These are phyloP conservation scores for Echinosophora koreensis DNA, from an alignment of 306 rosid genomes.

Conservation along the genomic window DNA sequence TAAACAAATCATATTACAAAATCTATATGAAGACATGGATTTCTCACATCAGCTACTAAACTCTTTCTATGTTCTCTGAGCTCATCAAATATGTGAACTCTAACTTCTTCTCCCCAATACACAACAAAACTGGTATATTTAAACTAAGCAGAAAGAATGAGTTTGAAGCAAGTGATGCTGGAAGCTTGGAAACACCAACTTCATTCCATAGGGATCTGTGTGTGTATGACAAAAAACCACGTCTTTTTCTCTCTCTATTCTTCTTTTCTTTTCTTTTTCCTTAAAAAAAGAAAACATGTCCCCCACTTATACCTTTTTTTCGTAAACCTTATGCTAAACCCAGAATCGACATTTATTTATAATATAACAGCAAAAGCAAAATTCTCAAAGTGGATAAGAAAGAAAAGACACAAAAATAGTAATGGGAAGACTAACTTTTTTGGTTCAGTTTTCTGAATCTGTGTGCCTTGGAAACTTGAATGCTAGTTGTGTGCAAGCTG, in stretches of 20 bases:
- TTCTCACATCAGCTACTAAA: conserved; percentile 40
- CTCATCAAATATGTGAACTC: background rate
- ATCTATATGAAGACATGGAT: conserved; percentile 19
- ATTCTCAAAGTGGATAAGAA: conserved; percentile 10
- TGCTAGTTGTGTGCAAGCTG: conserved; percentile 39
- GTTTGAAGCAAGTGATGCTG: conserved; percentile 54
- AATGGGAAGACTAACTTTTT: conserved; percentile 34
- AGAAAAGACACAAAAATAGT: conserved; percentile 21
- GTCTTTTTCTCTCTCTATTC: conserved; percentile 38
- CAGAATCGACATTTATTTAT: conserved; percentile 21
- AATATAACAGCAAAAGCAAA: background rate
- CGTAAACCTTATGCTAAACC: conserved; percentile 55
- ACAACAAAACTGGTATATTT: conserved; percentile 63
- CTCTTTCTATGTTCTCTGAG: conserved; percentile 39
- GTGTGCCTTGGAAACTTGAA: conserved; percentile 22
- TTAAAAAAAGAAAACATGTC: background rate
- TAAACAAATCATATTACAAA: conserved; percentile 59
- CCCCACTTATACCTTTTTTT: background rate
- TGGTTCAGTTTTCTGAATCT: background rate
- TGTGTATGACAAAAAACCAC: conserved; percentile 56
- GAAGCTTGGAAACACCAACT: conserved; percentile 61
- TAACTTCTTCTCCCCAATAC: background rate
- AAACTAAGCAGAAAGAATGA: conserved; percentile 78
- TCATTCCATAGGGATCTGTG: conserved; percentile 91
- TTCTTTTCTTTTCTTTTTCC: background rate